Evolutionary conservation across 2,329 filamentous ascomycete genomes (phyloP).

Genomic region (Ophiosphaerella narmari): DNA sequence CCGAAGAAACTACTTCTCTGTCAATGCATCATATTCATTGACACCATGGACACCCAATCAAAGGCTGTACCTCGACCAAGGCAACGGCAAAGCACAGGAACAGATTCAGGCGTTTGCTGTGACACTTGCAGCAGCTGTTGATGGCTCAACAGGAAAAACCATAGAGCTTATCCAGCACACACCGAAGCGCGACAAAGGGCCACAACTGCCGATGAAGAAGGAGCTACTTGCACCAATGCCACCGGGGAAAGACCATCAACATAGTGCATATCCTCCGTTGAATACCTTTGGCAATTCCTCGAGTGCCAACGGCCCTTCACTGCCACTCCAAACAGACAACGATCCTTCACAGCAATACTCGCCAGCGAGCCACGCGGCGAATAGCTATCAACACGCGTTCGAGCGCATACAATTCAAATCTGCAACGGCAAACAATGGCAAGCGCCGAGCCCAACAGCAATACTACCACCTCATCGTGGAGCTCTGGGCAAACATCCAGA

Average conservation of each 20-base stretch:
- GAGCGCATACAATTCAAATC: constrained; percentile 95
- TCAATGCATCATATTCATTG: constrained; percentile 77
- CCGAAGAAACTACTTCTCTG: constrained; percentile 87
- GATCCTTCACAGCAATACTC: constrained; percentile 41
- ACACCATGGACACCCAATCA: constrained; percentile 63
- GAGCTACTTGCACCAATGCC: constrained; percentile 70
- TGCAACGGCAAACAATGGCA: constrained; percentile 91
- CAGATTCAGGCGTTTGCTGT: constrained; percentile 78
- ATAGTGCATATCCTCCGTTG: constrained; percentile 45
- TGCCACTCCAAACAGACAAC: constrained; percentile 49
- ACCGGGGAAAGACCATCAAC: constrained; percentile 54
- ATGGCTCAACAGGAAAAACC: constrained; percentile 72
- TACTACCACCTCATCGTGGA: constrained; percentile 92
- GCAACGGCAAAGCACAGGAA: constrained; percentile 52
- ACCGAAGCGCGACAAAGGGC: constrained; percentile 87
- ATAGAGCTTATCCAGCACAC: constrained; percentile 91
- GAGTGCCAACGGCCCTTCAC: constrained; percentile 43
- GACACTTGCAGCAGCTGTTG: constrained; percentile 81
- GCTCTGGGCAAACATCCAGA: constrained; percentile 47
- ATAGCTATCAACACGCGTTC: constrained; percentile 64
- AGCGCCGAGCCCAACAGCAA: constrained; percentile 85
- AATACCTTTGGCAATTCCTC: constrained; percentile 44
- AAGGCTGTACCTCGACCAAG: constrained; percentile 62
- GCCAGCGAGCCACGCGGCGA: constrained; percentile 39
- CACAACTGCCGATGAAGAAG: constrained; percentile 73